Base-by-base conservation (phyloP, 129 eudicot species). In the Saposhnikovia divaricata region DNA sequence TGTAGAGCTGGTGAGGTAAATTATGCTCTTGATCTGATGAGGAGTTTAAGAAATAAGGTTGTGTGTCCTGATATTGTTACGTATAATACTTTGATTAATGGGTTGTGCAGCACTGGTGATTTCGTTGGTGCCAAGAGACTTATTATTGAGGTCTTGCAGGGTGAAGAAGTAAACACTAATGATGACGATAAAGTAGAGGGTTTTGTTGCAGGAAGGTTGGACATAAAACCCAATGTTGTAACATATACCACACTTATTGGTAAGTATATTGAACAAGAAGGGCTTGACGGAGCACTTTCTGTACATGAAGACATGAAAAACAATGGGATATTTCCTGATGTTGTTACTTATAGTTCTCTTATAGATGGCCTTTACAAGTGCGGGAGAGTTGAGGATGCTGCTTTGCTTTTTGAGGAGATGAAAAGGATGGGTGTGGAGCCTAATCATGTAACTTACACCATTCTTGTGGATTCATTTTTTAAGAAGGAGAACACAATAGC, bases 21-120 rank as follows among this genome's bases (percentile, higher is more conserved):
- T 72, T 85, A 43, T 66, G 96, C 91, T 69, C 53, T 89, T 19
- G 83, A 87, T 73, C 76, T 84, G 77, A 80, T 90, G 80, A 65
- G 80, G 85, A 82, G 82, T 69, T 84, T 87, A 93, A 82, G 14
- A 66, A 69, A 82, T 73, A 86, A 86, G 75, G 87, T 82, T 15
- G 34, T 84, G 7, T 74, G 59, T 9, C 93, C 97, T 16, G 96
- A 96, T 79, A 82, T 87, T 80, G 86, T 96, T 79, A 92, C 93
- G 25, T 92, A 86, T 80, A 96, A 92, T 81, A 92, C 88, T 79
- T 77, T 96, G 89, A 90, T 96, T 42, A 73, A 88, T 69, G 91
- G 90, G 77, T 89, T 89, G 31, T 87, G 98, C 76, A 85, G 80
- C 83, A 84, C 80, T 53, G 92, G 89, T 69, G 84, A 88, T 80